Base-by-base conservation (phyloP, 208 protist species). In the Trichomonas vaginalis region DNA sequence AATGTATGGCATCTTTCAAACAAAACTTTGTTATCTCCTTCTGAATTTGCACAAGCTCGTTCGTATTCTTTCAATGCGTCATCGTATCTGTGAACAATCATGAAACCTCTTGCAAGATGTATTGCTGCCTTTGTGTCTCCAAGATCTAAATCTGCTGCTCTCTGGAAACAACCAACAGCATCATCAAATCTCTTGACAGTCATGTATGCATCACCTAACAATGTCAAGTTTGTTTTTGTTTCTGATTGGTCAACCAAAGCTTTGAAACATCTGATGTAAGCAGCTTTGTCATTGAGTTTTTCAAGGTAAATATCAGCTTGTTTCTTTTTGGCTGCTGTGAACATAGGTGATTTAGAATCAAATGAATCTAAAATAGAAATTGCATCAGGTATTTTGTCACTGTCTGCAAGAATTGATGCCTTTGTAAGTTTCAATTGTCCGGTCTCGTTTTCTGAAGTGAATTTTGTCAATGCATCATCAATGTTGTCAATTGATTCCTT, bases 201-300 rank as follows among this genome's bases (percentile, higher is more conserved):
- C 45, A 92, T 51, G 6, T 51, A 17, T 56, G 86, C 86, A 39
- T 92, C 86, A 39, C 86, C 86, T 12, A 92, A 21, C 39, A 92
- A 39, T 35, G 45, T 27, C 17, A 48, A 92, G 32, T 51, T 92
- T 14, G 17, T 51, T 21, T 92, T 92, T 35, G 42, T 92, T 56
- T 48, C 40, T 32, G 45, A 8, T n/a, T 42, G 6, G 39, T 9
- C 40, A 51, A 51, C 86, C 15, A 92, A 39, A 40, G 42, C 14
- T 15, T 51, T 92, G 17, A 92, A 92, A 32, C 86, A 92, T 51
- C 46, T 92, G 45, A 92, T 92, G 37, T 92, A 92, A 37, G 86
- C 12, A 4, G 86, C n/a, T 39, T 92, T 92, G 32, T 92, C 86
- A 32, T 92, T 92, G 6, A 92, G 27, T 51, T 92, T 92, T 3